Evolutionary conservation across 2,329 filamentous ascomycete species (phyloP), one percentile per base, ranked within the genome.

Genomic region (Aspergillus sp.): DNA sequence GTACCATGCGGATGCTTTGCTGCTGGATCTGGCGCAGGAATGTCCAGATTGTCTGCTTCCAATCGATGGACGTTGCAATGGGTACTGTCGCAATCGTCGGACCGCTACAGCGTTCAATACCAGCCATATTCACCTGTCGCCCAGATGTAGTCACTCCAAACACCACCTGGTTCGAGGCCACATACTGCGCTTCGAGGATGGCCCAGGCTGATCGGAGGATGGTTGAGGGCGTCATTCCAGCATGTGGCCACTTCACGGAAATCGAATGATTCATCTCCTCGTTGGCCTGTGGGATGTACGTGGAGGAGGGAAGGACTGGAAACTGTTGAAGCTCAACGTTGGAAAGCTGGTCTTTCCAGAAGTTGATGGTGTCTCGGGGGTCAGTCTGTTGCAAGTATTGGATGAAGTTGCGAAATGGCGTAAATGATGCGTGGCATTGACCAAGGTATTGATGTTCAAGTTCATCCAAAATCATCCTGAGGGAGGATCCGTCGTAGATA

Each of bases 1-100:
- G 74, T 2, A 81, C 80, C 43, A 77, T 72, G 5, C 68, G 62
- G 0, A 77, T 66, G 0, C 72, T 74, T 42, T 75, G 71, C 13
- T 73, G 61, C 33, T 83, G 78, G 3, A 83, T 69, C 2, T 64
- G 58, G 37, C 74, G 68, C 4, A 84, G 63, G 47, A 74, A 82
- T 31, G 77, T 70, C 0, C 60, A 54, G 2, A 64, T 60, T 13
- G 62, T 60, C 37, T 67, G 60, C 41, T 52, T 12, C 5, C 55
- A 43, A 35, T 66, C 46, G 5, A 69, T 41, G 27, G 52, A 52
- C 4, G 66, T 42, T 10, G 65, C 64, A 10, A 72, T 53, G 3
- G 70, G 70, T 5, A 72, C 60, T 0, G 70, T 72, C 1, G 67
- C 65, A 37, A 71, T 67, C 51, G 69, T 62, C 3, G 70, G 69